phyloP scores from a whole-genome alignment of 495 filamentous ascomycete genomes.

The Daldinia vernicosa region DNA sequence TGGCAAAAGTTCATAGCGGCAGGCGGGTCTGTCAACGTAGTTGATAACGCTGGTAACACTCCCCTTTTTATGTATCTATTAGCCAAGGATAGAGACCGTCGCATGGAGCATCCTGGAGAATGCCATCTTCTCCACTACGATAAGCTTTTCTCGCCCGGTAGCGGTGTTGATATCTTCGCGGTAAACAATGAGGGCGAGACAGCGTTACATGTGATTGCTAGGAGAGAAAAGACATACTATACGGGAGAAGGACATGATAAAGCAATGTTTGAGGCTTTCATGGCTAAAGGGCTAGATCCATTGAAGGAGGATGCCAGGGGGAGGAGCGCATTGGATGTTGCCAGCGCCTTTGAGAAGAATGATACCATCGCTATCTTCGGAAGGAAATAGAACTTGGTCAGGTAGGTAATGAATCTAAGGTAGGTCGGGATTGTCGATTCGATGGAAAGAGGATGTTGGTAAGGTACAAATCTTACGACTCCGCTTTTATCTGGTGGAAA shows the following conservation, averaged over 20 bases:
- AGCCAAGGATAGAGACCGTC: not conserved
- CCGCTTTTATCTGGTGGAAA: too few relatives aligned
- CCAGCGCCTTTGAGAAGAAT: not conserved
- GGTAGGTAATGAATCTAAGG: not conserved
- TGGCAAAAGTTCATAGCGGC: not conserved
- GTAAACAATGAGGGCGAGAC: not conserved
- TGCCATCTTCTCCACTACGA: not conserved
- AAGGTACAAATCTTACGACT: too few relatives aligned
- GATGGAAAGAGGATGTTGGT: too few relatives aligned
- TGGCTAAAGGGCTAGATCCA: not conserved
- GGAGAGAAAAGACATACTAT: not conserved
- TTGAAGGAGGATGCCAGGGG: not conserved
- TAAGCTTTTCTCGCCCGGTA: not conserved
- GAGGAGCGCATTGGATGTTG: not conserved
- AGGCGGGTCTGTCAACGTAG: not conserved
- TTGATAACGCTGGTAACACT: not conserved
- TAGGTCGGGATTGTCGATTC: not conserved
- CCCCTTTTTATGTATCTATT: not conserved
- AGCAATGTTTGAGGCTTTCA: not conserved
- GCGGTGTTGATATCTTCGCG: not conserved
- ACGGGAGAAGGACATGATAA: not conserved
- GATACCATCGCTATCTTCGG: not conserved
- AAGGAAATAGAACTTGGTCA: not conserved
- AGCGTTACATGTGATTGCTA: not conserved
- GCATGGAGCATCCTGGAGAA: not conserved